Base-by-base conservation (phyloP, 805 yeast genomes). In the Ogataea degrootiae region DNA sequence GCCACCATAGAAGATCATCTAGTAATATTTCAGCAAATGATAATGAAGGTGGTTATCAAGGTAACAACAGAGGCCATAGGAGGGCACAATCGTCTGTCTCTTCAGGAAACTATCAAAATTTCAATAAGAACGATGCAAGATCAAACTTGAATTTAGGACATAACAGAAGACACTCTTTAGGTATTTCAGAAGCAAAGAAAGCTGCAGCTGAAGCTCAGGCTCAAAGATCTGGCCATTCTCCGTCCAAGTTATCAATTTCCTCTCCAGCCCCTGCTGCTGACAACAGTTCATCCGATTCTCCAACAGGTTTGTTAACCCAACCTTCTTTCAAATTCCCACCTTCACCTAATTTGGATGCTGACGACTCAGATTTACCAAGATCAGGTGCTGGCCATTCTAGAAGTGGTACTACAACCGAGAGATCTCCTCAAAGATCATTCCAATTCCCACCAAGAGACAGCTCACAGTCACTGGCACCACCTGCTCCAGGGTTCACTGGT, bases 121-220 rank as follows among this genome's bases (percentile, higher is more conserved):
- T 44, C 39, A 53, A 47, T 22, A 60, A 55, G 36, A 44, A 54
- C 3, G 59, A 54, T 37, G 39, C 51, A 37, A 54, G 59, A 39
- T 62, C 72, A 42, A 39, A 34, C 16, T 21, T 44, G 37, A 71
- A 70, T 15, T 69, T 73, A 50, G 96, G 97, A 34, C 99, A 92
- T 63, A 71, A 75, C 38, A 82, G 99, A 70, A 81, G 99, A 65
- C 98, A 92, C 65, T 90, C 97, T 0, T 71, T 92, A 50, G 97
- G 96, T 2, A 73, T 92, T 48, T 83, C 83, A 45, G 99, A 92
- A 68, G 98, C 98, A 12, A 90, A 87, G 59, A 84, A 84, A 56
- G 97, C 97, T 6, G 99, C 99, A n/a, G 97, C 97, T 5, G 83
- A 83, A 55, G 91, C 83, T 36, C 89, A 84, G 61, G 83, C 85